Percentiles rank a stretch among this genome's conserved stretches.
Evolutionary conservation across 148 eudicot species (phyloP).

Genomic region (Nyssa sinensis): DNA sequence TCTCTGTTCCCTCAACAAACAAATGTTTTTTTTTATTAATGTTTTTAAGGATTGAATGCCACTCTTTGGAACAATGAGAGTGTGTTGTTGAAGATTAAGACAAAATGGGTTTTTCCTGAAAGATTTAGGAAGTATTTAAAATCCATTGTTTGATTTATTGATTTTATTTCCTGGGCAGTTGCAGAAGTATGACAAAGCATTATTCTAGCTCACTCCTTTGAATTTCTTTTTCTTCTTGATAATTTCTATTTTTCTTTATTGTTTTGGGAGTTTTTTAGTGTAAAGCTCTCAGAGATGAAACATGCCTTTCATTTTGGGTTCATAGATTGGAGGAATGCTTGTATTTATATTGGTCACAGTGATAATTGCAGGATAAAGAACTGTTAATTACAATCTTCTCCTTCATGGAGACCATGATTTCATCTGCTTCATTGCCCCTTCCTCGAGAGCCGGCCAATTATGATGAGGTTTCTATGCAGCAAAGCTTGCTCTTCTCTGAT

Average conservation of each 20-base stretch:
- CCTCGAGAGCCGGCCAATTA: constrained; percentile 57
- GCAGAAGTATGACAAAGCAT: background rate
- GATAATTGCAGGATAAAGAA: constrained; percentile 34
- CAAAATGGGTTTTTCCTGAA: too few species aligned
- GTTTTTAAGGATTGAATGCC: constrained; percentile 21
- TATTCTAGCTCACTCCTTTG: background rate
- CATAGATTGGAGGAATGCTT: background rate
- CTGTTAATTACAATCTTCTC: constrained; percentile 21
- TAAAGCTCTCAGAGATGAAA: background rate
- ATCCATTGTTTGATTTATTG: constrained; percentile 16
- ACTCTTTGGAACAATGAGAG: constrained; percentile 18
- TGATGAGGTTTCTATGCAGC: constrained; percentile 83
- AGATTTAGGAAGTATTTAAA: too few species aligned
- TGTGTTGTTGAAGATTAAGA: constrained; percentile 19
- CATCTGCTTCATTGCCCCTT: constrained; percentile 41
- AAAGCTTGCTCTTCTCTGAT: constrained; percentile 81
- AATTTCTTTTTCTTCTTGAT: background rate
- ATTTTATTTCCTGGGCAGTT: constrained; percentile 3
- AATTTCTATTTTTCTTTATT: too few species aligned
- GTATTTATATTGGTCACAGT: constrained; percentile 14
- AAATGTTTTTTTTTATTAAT: constrained; percentile 6
- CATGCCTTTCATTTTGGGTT: background rate
- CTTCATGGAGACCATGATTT: constrained; percentile 56
- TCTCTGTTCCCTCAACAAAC: background rate
- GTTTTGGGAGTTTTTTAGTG: background rate